Base-by-base conservation (phyloP, 2,329 filamentous ascomycete genomes). In the Cryphonectria radicalis region DNA sequence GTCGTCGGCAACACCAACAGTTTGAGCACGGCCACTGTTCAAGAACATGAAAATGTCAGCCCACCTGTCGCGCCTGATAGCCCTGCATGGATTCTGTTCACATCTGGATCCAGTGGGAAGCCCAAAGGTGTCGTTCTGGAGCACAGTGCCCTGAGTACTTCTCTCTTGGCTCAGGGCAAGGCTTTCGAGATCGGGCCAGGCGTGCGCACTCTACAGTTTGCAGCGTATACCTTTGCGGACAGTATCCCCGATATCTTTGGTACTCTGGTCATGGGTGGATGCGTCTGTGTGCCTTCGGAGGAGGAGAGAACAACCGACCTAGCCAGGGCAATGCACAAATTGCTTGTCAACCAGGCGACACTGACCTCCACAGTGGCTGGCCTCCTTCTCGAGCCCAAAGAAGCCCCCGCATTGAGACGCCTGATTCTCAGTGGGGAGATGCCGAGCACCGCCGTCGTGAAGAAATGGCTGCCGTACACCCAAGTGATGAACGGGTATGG, bases 281-380 rank as follows among this genome's bases (percentile, higher is more conserved):
- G 62, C 40, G 62, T 64, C 37, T 64, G 62, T 37, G 62, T 46
- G 37, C 62, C 62, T 43, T 64, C 62, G 40, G 62, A 64, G 40
- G 37, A 43, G 37, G 62, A 64, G 40, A 37, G 62, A 14, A 43
- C 43, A 22, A 43, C 40, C 14, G 37, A 64, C 28, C 62, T 64
- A 13, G 74, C 76, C 13, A 76, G 76, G 17, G 78, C 76, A 32
- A 76, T 76, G 43, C 71, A 70, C 55, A 42, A 62, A 22, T 35
- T 70, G 32, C 50, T 73, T 13, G 68, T 74, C 63, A 75, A 76
- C 64, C 74, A 72, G 66, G 73, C 73, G 0, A 69, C 73, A 28
- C 63, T 78, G 19, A 78, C 77, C 32, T 75, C 77, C 3, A 76
- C 76, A 14, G 76, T 78, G 32, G 74, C 76, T 4, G 66, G 73